phyloP scores from a whole-genome alignment of 176 grass and related monocot species.

The Tillandsia fasciculata region DNA sequence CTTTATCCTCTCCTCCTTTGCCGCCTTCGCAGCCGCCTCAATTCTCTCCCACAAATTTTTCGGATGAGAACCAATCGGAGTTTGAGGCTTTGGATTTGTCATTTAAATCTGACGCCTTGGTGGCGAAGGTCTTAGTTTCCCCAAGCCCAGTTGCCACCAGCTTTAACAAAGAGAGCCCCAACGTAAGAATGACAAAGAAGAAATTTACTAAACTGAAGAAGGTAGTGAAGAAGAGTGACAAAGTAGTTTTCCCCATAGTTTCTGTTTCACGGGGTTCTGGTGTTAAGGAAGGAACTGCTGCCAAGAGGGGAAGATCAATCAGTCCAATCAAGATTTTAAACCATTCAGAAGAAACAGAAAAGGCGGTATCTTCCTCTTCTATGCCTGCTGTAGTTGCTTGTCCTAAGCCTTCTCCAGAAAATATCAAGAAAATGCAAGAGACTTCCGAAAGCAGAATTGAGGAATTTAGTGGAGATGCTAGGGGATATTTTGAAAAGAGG shows the following conservation, averaged over 20 bases:
- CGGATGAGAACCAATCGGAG: neutral
- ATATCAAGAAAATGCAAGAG: conserved; percentile 36
- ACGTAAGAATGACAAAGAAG: conserved; percentile 37
- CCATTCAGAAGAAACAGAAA: conserved; percentile 2
- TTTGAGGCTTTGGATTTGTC: conserved; percentile 5
- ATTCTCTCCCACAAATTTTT: conserved; percentile 4
- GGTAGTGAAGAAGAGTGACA: conserved; percentile 39
- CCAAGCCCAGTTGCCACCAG: conserved; percentile 18
- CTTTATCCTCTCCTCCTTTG: conserved; percentile 25
- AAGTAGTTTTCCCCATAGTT: conserved; percentile 37
- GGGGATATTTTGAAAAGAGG: conserved; percentile 31
- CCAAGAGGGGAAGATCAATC: conserved; percentile 25
- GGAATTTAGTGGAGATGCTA: conserved; percentile 33
- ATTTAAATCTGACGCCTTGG: conserved; percentile 11
- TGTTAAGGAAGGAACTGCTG: conserved; percentile 25
- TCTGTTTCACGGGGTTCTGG: conserved; percentile 31
- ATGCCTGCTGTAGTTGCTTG: conserved; percentile 15
- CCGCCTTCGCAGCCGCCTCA: neutral
- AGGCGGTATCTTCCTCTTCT: conserved; percentile 13
- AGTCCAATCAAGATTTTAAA: conserved; percentile 27
- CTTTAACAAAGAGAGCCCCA: conserved; percentile 29
- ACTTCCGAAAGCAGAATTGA: neutral
- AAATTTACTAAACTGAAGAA: conserved; percentile 36
- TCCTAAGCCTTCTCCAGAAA: conserved; percentile 27
- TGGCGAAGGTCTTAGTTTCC: neutral